Base-by-base conservation (phyloP, 805 yeast species). In the Tetrapisispora nanseiensis region DNA sequence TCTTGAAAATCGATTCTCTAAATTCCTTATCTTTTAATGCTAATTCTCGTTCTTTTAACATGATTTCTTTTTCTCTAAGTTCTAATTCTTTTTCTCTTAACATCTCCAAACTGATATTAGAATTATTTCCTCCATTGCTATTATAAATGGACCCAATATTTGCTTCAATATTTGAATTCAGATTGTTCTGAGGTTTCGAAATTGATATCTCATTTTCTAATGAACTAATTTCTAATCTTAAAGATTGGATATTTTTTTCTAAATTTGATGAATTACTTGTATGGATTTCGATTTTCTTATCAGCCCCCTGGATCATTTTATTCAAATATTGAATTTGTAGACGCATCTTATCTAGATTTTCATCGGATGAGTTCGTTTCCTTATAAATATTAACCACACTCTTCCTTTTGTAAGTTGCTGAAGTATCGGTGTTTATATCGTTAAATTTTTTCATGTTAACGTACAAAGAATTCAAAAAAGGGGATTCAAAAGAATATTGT, bases 401-500 rank as follows among this genome's bases (percentile, higher is more conserved):
- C 12, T 37, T 38, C 16, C 62, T 54, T 4, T 47, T 44, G 35
- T 61, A 62, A 55, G 55, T 53, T 24, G 52, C 51, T 3, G 69
- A 55, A 10, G 60, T 50, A n/a, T 67, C 66, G 4, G 49, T 46
- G 47, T 78, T 79, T 43, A 74, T 63, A 43, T 68, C 70, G 39
- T 66, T 69, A 41, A 68, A 71, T 56, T 82, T 87, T 48, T 82
- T 76, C 67, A 82, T 67, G 42, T 77, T 74, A 2, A 95, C 84
- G 57, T 86, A 89, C 43, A 86, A 66, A 50, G 84, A 85, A 64
- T 89, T 96, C 57, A 89, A 68, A 58, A 87, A 87, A 2, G 97
- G 96, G 0, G 95, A 85, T 55, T 82, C 80, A 40, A 86, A 78
- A 38, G 82, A 80, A 56, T 75, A 74, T 57, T 86, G 95, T 63